A percentile compares a stretch with the other conserved stretches of the same genome.
Conservation (phyloP, 2,329 filamentous ascomycete species). For the Ophiostoma tasmaniense region DNA sequence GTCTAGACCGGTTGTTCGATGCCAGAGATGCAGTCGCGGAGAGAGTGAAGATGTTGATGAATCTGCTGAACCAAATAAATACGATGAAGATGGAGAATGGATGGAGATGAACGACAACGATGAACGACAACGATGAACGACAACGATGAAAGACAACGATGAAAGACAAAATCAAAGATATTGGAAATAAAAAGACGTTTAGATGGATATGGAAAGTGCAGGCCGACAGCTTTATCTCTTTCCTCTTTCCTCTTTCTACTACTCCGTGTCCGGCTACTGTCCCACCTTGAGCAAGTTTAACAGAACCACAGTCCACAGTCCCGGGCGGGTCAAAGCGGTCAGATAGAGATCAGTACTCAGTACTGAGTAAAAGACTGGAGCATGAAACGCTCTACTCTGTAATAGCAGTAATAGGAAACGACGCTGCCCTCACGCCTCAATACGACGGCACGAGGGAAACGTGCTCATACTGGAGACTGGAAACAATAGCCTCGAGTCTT, state of each 20-base stretch:
- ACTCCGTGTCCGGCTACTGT: neutral
- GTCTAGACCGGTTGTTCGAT: neutral
- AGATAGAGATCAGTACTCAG: neutral
- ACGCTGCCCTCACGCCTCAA: neutral
- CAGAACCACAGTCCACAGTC: neutral
- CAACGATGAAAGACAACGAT: too few relatives aligned
- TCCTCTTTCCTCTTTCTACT: neutral
- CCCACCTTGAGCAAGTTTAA: slow-evolving; percentile 3
- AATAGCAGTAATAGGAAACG: neutral
- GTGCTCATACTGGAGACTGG: slow-evolving; percentile 8
- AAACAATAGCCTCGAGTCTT: neutral
- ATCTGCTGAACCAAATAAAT: neutral
- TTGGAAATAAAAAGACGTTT: neutral
- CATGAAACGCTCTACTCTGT: neutral
- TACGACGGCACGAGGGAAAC: slow-evolving; percentile 5
- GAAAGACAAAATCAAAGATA: neutral
- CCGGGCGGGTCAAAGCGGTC: slow-evolving; percentile 3
- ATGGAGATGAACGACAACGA: too few relatives aligned
- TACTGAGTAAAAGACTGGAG: neutral
- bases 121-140: neutral
- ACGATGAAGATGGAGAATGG: neutral
- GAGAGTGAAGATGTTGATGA: neutral
- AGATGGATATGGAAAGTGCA: neutral
- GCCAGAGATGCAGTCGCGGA: neutral
- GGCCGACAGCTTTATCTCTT: neutral